Evolutionary conservation across 768 basidiomycete genomes (phyloP).

Genomic region (Lyophyllum atratum): DNA sequence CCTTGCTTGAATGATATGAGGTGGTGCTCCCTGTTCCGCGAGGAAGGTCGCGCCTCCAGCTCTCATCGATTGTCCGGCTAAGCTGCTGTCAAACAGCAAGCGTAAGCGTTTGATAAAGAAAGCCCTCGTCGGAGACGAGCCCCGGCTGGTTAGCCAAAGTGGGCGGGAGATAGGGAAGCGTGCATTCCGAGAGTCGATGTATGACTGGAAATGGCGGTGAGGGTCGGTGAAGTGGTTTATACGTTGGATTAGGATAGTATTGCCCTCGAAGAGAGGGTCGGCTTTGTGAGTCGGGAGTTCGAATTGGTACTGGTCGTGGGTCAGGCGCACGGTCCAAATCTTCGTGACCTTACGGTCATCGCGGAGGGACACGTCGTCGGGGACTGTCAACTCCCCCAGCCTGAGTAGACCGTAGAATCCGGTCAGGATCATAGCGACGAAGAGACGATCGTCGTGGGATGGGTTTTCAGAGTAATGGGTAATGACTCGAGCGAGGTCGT

Average conservation of each 20-base stretch:
- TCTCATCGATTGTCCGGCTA: constrained; percentile 39
- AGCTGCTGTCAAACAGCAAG: constrained; percentile 3
- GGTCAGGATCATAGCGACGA: neutral
- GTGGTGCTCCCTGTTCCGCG: constrained; percentile 26
- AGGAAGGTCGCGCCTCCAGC: constrained; percentile 37
- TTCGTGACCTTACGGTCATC: constrained; percentile 3
- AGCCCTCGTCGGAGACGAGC: constrained; percentile 10
- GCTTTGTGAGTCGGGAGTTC: constrained; percentile 21
- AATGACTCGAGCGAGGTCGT: neutral
- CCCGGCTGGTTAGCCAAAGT: constrained; percentile 18
- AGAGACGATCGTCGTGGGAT: constrained; percentile 1
- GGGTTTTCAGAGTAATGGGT: neutral
- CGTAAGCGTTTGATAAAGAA: constrained; percentile 18
- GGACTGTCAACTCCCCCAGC: constrained; percentile 17
- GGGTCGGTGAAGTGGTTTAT: neutral
- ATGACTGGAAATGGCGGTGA: neutral
- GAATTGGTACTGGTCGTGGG: neutral
- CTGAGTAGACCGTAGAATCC: constrained; percentile 13
- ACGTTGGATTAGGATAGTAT: constrained; percentile 12
- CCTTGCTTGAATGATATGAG: constrained; percentile 28
- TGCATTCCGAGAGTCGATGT: neutral
- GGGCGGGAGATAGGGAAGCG: constrained; percentile 3
- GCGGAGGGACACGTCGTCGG: constrained; percentile 13
- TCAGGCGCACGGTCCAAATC: neutral
- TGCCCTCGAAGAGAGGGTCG: constrained; percentile 21